A percentile compares a stretch with the other conserved stretches of the same genome.
These are phyloP conservation scores for Backusella tuberculispora DNA, from an alignment of 192 early-diverging fungal genomes.

Conservation along the genomic window DNA sequence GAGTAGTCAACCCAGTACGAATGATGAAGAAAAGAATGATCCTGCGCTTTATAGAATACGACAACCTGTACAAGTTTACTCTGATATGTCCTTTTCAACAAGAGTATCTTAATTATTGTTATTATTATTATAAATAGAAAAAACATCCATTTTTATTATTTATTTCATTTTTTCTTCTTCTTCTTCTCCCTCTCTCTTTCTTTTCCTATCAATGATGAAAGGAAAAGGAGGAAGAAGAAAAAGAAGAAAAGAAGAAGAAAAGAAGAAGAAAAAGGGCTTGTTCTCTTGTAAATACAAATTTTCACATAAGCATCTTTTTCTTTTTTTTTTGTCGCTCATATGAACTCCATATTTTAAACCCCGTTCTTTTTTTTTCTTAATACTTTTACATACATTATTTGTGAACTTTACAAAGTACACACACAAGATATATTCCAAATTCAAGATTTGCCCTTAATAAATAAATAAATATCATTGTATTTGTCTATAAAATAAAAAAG, in stretches of 20 bases:
- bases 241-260: not conserved
- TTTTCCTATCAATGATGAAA: not conserved
- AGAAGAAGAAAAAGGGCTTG: not conserved
- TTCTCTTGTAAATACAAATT: conserved; percentile 9
- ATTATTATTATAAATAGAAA: conserved; percentile 2
- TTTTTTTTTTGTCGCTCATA: not conserved
- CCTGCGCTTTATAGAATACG: conserved; percentile 5
- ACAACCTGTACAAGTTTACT: conserved; percentile 1
- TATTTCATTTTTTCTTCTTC: not conserved
- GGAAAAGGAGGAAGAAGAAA: not conserved
- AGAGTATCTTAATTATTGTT: conserved; percentile 2
- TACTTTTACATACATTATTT: not conserved
- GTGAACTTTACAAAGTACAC: not conserved
- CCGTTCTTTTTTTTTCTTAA: not conserved
- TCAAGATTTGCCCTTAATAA: not conserved
- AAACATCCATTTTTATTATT: not conserved
- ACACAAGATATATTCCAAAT: not conserved
- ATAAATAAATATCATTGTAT: not conserved
- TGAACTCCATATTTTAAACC: conserved; percentile 15
- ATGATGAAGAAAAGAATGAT: conserved; percentile 1
- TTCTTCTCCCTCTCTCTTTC: not conserved
- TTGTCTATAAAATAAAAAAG: not conserved
- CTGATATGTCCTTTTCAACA: conserved; percentile 9
- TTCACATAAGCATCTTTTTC: not conserved
- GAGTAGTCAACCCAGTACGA: not conserved